Conservation (phyloP, 345 rosid genomes). For the Noccaea caerulescens region DNA sequence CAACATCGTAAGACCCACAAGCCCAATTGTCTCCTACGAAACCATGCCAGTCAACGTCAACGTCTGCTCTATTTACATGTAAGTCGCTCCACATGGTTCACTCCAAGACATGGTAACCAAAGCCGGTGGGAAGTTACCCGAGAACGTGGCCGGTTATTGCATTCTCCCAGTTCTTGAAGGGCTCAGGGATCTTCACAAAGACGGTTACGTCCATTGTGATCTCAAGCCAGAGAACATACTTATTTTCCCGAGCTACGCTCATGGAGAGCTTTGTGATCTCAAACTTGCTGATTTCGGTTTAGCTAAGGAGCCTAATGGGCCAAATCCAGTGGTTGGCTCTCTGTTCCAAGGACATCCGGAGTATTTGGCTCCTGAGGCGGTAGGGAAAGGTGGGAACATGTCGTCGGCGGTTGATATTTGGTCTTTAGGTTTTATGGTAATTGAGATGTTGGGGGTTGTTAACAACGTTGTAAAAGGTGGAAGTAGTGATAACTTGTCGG, state of each 20-base stretch:
- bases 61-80: slow-evolving; percentile 25
- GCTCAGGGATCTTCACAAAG: slow-evolving; percentile 22
- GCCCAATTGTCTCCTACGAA: slow-evolving; percentile 9
- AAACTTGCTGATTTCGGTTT: slow-evolving; percentile 22
- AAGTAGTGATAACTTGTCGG: not conserved
- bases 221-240: slow-evolving; percentile 26
- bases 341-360: not conserved
- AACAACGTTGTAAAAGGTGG: not conserved
- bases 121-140: slow-evolving; percentile 12
- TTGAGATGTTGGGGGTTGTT: slow-evolving; percentile 5
- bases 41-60: slow-evolving; percentile 16
- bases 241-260: slow-evolving; percentile 23
- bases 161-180: slow-evolving; percentile 6
- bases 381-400: not conserved
- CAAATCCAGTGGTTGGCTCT: slow-evolving; percentile 8
- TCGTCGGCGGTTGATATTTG: slow-evolving; percentile 29
- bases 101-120: slow-evolving; percentile 9
- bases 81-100: slow-evolving; percentile 34
- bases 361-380: slow-evolving; percentile 28
- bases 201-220: slow-evolving; percentile 18
- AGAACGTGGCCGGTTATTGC: slow-evolving; percentile 6
- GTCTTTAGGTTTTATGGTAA: slow-evolving; percentile 22
- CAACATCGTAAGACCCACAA: slow-evolving; percentile 24
- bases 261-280: slow-evolving; percentile 31
- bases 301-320: slow-evolving; percentile 30